Conservation (phyloP, 177 flowering plant species). For the Vitis hybrid region DNA sequence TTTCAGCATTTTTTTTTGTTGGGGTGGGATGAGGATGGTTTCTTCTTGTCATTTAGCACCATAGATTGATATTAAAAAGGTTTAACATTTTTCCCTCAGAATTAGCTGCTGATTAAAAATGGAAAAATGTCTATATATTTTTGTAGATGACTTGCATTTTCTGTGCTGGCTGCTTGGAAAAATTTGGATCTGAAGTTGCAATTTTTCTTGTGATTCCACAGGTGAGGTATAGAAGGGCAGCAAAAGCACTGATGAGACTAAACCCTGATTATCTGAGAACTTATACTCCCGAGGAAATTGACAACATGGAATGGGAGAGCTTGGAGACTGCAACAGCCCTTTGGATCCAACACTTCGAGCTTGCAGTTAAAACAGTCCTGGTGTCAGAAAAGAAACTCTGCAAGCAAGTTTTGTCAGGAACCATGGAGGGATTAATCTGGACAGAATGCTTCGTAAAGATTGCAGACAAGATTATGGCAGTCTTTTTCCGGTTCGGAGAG, state of each 20-base stretch:
- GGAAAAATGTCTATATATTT: no score
- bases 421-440: constrained; percentile 63
- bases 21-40: no score
- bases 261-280: constrained; percentile 61
- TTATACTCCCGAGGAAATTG: constrained; percentile 60
- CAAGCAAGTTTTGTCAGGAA: constrained; percentile 38
- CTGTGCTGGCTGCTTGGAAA: no score
- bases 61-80: no score
- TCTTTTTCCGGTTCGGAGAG: constrained; percentile 76
- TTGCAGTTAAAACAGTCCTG: constrained; percentile 54
- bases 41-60: no score
- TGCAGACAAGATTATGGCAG: constrained; percentile 76
- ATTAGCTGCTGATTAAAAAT: no score
- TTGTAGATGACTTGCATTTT: no score
- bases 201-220: constrained; percentile 8
- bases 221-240: constrained; percentile 76
- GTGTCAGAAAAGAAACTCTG: constrained; percentile 63
- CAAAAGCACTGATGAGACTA: constrained; percentile 66
- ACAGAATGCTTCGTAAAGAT: constrained; percentile 68
- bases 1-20: no score
- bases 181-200: no score
- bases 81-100: no score
- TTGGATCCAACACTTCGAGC: constrained; percentile 69
- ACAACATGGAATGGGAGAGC: constrained; percentile 65
- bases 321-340: constrained; percentile 65